Evolutionary conservation across 2,329 filamentous ascomycete genomes (phyloP).

Genomic region (Paracoccidioides brasiliensis): DNA sequence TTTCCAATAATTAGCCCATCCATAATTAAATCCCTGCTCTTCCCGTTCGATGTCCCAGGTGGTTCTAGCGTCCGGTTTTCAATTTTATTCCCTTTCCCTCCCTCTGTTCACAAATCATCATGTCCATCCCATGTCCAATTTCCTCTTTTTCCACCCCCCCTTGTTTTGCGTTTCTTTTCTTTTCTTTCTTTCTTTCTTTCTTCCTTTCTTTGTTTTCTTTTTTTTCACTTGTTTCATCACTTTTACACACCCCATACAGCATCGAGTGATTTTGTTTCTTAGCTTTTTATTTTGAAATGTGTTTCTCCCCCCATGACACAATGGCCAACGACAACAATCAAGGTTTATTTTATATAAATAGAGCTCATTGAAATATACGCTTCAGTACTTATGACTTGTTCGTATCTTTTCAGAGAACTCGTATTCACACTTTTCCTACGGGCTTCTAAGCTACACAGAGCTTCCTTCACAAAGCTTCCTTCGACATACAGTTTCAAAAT

Average conservation of each 20-base stretch:
- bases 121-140: too few species aligned
- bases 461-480: too few species aligned
- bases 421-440: too few species aligned
- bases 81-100: not conserved
- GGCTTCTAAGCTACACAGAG: too few species aligned
- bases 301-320: too few species aligned
- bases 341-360: too few species aligned
- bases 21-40: not conserved
- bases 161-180: not conserved
- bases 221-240: not conserved
- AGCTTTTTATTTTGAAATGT: not conserved
- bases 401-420: too few species aligned
- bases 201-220: not conserved
- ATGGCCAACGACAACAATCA: too few species aligned
- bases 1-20: constrained; percentile 47
- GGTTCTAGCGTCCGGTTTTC: not conserved
- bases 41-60: not conserved
- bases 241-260: too few species aligned
- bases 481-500: too few species aligned
- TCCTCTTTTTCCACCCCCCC: not conserved
- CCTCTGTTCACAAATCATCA: not conserved
- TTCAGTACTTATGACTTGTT: too few species aligned
- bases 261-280: not conserved
- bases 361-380: too few species aligned
- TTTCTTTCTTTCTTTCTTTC: not conserved